These are phyloP conservation scores for Lobosporangium transversale DNA, from an alignment of 192 early-diverging fungal species.

Conservation along the genomic window DNA sequence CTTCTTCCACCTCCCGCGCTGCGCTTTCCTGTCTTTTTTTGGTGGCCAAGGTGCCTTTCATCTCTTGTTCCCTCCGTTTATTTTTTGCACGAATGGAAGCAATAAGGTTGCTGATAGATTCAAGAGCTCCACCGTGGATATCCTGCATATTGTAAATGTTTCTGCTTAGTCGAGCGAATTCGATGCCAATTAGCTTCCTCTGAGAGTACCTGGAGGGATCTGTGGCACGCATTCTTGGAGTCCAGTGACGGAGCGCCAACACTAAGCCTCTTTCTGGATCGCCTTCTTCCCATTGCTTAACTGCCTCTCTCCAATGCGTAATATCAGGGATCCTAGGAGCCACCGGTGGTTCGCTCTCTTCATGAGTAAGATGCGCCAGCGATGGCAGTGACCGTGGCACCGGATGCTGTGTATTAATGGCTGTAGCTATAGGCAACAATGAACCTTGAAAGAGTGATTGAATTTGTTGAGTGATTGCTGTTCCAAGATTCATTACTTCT, in stretches of 20 bases:
- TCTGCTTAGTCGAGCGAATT: neutral
- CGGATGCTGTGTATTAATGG: no score
- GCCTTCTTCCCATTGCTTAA: constrained; percentile 9
- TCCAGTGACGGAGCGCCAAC: constrained; percentile 9
- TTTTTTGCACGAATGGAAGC: neutral
- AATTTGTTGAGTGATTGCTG: no score
- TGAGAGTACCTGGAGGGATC: constrained; percentile 12
- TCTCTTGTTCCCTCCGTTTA: neutral
- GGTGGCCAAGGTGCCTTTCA: neutral
- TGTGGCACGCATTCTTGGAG: constrained; percentile 2
- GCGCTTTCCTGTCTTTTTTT: neutral
- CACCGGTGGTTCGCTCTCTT: no score
- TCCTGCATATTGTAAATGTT: constrained; percentile 5
- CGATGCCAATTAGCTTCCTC: constrained; percentile 16
- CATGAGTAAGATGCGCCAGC: no score
- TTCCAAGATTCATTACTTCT: no score
- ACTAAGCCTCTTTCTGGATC: constrained; percentile 6
- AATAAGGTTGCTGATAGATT: constrained; percentile 4
- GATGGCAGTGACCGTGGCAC: no score
- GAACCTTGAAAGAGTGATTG: no score
- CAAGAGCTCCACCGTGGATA: neutral
- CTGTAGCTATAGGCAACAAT: no score
- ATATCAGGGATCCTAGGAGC: neutral
- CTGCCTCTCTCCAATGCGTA: neutral
- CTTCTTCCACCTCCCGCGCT: neutral